phyloP scores from a whole-genome alignment of 768 basidiomycete species.

The Leucocoprinus birnbaumii region DNA sequence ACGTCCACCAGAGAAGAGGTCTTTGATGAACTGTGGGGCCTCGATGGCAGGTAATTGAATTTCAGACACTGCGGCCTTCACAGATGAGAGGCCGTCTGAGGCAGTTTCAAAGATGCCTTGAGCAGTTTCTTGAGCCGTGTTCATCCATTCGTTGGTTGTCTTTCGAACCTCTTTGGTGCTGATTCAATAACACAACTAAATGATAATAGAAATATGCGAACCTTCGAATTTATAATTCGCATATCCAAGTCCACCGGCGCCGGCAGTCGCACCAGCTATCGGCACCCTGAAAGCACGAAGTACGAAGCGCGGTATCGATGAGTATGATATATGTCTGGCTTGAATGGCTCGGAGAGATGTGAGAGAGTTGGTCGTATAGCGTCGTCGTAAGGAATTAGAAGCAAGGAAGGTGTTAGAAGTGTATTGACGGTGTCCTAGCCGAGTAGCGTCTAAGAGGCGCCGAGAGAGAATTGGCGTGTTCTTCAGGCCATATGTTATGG shows the following conservation, averaged over 20 bases:
- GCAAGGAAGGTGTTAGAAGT: constrained; percentile 46
- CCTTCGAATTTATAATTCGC: constrained; percentile 98
- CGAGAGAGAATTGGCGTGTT: constrained; percentile 25
- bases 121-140: constrained; percentile 63
- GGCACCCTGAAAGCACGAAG: constrained; percentile 87
- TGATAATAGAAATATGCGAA: constrained; percentile 28
- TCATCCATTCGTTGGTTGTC: constrained; percentile 65
- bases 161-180: constrained; percentile 66
- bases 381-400: constrained; percentile 48
- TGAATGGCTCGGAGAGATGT: constrained; percentile 62
- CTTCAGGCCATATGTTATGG: constrained; percentile 51
- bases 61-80: constrained; percentile 55
- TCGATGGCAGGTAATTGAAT: constrained; percentile 55
- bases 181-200: not conserved
- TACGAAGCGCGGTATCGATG: constrained; percentile 86
- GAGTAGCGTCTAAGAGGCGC: constrained; percentile 23
- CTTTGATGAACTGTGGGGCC: constrained; percentile 68
- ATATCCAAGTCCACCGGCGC: constrained; percentile 89
- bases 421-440: constrained; percentile 56
- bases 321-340: constrained; percentile 77
- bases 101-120: constrained; percentile 72
- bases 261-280: constrained; percentile 83
- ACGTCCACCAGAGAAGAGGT: constrained; percentile 43
- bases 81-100: constrained; percentile 61
- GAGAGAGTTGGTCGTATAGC: constrained; percentile 40